Conservation (phyloP, 768 basidiomycete species). For the Lyophyllum semitale region DNA sequence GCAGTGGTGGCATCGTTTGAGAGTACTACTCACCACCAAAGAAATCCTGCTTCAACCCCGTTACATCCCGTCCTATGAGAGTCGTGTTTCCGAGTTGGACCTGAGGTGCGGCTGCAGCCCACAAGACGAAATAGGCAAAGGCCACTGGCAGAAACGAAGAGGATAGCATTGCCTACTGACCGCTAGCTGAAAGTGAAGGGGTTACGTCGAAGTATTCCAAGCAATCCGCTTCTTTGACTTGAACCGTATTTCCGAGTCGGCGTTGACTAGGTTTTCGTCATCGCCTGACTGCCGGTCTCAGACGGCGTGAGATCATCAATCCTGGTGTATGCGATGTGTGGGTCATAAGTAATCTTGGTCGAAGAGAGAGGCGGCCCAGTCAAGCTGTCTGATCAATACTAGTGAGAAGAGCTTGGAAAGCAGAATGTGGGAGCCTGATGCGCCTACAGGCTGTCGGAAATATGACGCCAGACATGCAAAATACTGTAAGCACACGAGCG, state of each 20-base stretch:
- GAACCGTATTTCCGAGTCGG: not conserved
- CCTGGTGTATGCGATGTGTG: too few species aligned
- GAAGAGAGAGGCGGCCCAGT: too few species aligned
- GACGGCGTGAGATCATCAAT: too few species aligned
- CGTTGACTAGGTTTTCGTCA: not conserved
- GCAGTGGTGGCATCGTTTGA: not conserved
- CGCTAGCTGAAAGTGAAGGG: too few species aligned
- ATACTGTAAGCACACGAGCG: too few species aligned
- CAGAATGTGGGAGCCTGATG: too few species aligned
- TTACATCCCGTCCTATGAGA: conserved; percentile 35
- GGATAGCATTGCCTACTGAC: conserved; percentile 3
- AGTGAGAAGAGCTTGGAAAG: too few species aligned
- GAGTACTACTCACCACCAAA: conserved; percentile 40
- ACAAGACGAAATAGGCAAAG: not conserved
- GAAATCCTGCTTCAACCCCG: conserved; percentile 41
- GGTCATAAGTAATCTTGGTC: too few species aligned
- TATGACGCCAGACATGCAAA: too few species aligned
- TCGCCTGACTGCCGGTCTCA: not conserved
- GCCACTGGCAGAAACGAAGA: conserved; percentile 2
- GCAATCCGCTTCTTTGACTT: not conserved
- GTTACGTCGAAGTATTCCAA: not conserved
- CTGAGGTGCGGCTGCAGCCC: conserved; percentile 28
- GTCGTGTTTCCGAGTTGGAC: conserved; percentile 41
- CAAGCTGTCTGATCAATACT: too few species aligned
- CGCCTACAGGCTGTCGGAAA: too few species aligned